phyloP scores from a whole-genome alignment of 345 rosid species.

The Eutrema yunnanense region DNA sequence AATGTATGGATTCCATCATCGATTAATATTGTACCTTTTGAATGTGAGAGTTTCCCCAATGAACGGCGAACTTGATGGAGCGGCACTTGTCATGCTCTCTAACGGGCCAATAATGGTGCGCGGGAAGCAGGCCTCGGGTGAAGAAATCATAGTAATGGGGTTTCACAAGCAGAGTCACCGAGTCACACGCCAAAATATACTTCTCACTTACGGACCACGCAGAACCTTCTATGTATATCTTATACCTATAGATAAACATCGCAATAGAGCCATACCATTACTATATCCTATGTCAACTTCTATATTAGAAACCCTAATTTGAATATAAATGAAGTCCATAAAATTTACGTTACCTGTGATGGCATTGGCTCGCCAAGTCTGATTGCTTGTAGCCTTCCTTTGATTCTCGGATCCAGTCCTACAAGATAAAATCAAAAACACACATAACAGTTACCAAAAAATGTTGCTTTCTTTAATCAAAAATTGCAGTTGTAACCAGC shows the following conservation, averaged over 20 bases:
- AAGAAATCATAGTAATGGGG: conserved; percentile 69
- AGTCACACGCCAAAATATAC: conserved; percentile 80
- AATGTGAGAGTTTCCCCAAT: conserved; percentile 68
- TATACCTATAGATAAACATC: conserved; percentile 43
- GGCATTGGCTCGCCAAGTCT: conserved; percentile 69
- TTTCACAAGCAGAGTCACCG: conserved; percentile 51
- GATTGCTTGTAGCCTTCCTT: conserved; percentile 72
- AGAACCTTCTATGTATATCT: conserved; percentile 79
- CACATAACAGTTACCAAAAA: not conserved
- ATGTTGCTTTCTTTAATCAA: not conserved
- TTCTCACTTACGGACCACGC: conserved; percentile 90
- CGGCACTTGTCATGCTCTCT: conserved; percentile 57
- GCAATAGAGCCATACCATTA: not conserved
- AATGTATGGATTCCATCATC: not conserved
- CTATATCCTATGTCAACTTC: not conserved
- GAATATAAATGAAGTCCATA: not conserved
- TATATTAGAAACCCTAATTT: too few species aligned
- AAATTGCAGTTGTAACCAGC: not conserved
- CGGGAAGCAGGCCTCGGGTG: conserved; percentile 58
- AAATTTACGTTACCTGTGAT: conserved; percentile 42
- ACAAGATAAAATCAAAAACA: not conserved
- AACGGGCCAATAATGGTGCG: conserved; percentile 74
- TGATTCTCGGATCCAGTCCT: conserved; percentile 73
- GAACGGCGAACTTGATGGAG: conserved; percentile 63
- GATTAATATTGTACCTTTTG: conserved; percentile 41